A percentile compares a stretch with the other conserved stretches of the same genome.
These are phyloP conservation scores for Falciphora oryzae DNA, from an alignment of 2,329 filamentous ascomycete species.

Conservation along the genomic window DNA sequence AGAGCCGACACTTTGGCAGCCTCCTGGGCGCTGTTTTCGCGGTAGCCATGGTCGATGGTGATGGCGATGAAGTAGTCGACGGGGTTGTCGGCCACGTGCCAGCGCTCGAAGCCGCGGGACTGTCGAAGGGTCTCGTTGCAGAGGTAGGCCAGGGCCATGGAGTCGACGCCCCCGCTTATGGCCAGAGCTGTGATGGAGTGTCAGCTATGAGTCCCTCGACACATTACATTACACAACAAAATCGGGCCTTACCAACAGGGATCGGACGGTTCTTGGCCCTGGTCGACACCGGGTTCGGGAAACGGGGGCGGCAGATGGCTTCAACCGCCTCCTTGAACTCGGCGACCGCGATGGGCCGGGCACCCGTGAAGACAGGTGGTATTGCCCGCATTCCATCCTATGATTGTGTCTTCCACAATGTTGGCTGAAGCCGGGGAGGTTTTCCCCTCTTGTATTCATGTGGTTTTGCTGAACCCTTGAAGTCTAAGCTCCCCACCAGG, in stretches of 20 bases:
- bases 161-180: conserved; percentile 89
- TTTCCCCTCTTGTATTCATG: no score
- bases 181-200: conserved; percentile 54
- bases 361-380: conserved; percentile 31
- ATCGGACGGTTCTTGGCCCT: conserved; percentile 19
- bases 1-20: conserved; percentile 37
- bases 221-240: not conserved
- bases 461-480: not conserved
- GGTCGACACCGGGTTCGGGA: conserved; percentile 31
- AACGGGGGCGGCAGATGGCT: conserved; percentile 44
- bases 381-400: conserved; percentile 35
- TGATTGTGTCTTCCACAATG: not conserved
- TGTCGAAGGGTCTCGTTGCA: conserved; percentile 44
- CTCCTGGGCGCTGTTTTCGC: conserved; percentile 46
- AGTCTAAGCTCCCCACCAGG: conserved; percentile 11
- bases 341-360: conserved; percentile 30
- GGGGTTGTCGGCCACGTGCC: conserved; percentile 41
- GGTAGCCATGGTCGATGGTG: conserved; percentile 53
- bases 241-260: conserved; percentile 34
- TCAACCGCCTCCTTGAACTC: conserved; percentile 46
- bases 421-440: no score
- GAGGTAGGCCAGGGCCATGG: conserved; percentile 87
- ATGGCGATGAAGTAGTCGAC: conserved; percentile 36
- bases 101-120: conserved; percentile 21
- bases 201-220: not conserved